phyloP scores from a whole-genome alignment of 177 flowering plant genomes.

The Vitis hybrid region DNA sequence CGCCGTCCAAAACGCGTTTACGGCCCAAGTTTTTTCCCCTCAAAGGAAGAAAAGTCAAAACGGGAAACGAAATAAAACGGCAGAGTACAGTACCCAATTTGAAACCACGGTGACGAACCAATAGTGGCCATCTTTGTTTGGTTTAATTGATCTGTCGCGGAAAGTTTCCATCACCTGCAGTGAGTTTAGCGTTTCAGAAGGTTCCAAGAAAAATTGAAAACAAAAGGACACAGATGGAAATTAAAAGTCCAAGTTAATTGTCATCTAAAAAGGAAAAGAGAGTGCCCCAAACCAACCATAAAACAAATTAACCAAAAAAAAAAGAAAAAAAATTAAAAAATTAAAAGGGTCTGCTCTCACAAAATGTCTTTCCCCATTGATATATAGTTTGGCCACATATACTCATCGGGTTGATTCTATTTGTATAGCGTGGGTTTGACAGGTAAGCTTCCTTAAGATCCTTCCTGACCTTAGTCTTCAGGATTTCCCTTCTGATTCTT shows the following conservation, averaged over 20 bases:
- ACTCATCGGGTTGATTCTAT: neutral
- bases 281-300: neutral
- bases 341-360: no score
- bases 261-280: neutral
- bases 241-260: neutral
- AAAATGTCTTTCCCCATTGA: neutral
- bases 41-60: neutral
- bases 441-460: neutral
- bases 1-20: neutral
- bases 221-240: neutral
- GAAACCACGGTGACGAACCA: neutral
- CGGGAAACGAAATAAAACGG: neutral
- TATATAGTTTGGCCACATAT: neutral
- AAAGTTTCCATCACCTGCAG: neutral
- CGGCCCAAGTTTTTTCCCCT: neutral
- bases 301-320: neutral
- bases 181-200: neutral
- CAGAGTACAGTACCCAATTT: neutral
- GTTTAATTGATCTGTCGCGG: neutral
- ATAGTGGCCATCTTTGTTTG: neutral
- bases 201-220: neutral
- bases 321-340: neutral
- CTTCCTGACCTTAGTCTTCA: neutral
- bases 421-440: neutral
- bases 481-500: neutral